phyloP scores from a whole-genome alignment of 495 filamentous ascomycete species.

The Immersiella caudata region DNA sequence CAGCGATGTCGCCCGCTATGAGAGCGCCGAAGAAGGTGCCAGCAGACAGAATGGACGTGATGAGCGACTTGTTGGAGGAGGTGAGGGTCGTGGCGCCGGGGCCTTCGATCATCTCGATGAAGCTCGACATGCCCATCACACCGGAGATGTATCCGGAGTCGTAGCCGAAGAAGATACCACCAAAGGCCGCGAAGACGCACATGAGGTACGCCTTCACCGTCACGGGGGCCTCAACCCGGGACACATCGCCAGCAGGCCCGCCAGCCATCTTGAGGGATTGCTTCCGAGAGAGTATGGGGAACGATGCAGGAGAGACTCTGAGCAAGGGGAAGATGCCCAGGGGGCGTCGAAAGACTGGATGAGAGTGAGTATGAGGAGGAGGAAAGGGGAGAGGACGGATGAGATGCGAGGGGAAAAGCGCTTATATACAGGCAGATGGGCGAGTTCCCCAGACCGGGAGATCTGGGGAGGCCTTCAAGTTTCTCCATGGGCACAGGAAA shows the following conservation, averaged over 20 bases:
- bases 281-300: background rate
- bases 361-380: background rate
- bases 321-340: background rate
- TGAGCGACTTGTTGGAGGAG: constrained; percentile 60
- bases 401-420: constrained; percentile 1
- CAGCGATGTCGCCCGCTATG: constrained; percentile 68
- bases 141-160: constrained; percentile 67
- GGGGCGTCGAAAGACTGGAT: background rate
- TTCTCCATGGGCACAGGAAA: background rate
- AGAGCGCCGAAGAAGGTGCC: constrained; percentile 71
- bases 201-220: constrained; percentile 67
- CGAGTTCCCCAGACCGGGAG: constrained; percentile 14
- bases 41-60: constrained; percentile 66
- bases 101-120: constrained; percentile 52
- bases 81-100: constrained; percentile 35
- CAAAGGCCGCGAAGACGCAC: constrained; percentile 69
- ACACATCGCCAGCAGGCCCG: constrained; percentile 37
- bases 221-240: constrained; percentile 62
- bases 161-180: constrained; percentile 68
- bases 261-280: constrained; percentile 26
- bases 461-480: constrained; percentile 9
- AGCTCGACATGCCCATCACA: constrained; percentile 59
- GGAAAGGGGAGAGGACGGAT: background rate
- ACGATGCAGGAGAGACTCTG: background rate
- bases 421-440: constrained; percentile 7